Base-by-base conservation (phyloP, 2,329 filamentous ascomycete genomes). In the Didymella glomerata region DNA sequence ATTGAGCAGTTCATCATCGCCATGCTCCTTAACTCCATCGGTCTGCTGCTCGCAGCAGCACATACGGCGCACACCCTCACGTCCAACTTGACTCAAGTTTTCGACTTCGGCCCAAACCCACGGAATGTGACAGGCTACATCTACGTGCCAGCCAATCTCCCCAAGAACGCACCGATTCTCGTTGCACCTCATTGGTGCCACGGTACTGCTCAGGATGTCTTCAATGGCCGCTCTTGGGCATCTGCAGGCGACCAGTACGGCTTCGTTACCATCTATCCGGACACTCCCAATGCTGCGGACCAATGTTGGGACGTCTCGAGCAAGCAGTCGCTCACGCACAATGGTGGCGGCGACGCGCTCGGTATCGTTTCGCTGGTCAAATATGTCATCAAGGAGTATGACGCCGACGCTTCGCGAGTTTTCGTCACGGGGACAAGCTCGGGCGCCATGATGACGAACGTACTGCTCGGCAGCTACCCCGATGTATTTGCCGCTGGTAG, bases 381-480 rank as follows among this genome's bases (percentile, higher is more conserved):
- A 3, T 73, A 68, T 65, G 61, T 70, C 8, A 50, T 75, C 13
- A 50, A 71, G 27, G 70, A 73, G 45, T 75, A 75, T 34, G 42
- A 57, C 2, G 72, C 61, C 4, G 72, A 76, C 44, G 62, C 64
- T 28, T 63, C 69, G 27, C 67, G 73, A 8, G 71, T 76, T 1
- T 76, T 76, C 38, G 73, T 75, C 4, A 70, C 68, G 0, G 73
- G 73, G 9, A 76, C 72, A 2, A 75, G 71, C 44, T 75, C 71
- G 5, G 73, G 73, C 5, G 73, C 73, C 0, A 76, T 76, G 73
- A 75, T 76, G 73, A 75, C 73, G 2, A 72, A 74, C 25, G 72
- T 75, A 1, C 64, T 76, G 2, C 45, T 75, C 3, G 73, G 73
- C 1, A 69, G 67, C 36, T 76, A 76, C 48, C 73, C 73, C 1